Conservation (phyloP, 257 asterid species). For the Solanum etuberosum region DNA sequence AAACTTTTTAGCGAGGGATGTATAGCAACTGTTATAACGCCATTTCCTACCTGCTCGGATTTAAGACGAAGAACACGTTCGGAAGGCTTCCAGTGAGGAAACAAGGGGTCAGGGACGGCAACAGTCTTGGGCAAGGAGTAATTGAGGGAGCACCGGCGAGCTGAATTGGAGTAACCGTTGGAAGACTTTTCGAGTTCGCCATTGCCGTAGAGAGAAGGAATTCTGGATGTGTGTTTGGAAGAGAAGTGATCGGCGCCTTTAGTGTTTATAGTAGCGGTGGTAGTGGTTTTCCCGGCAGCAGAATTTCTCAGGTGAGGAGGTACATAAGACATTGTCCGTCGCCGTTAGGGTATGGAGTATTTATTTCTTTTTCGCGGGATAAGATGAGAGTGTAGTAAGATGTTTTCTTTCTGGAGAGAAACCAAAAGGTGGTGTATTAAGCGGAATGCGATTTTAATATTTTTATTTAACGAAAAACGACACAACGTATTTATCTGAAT, state of each 20-base stretch:
- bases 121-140: constrained; percentile 18
- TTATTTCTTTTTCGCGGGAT: constrained; percentile 9
- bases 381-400: constrained; percentile 5
- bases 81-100: constrained; percentile 70
- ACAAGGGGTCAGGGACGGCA: constrained; percentile 35
- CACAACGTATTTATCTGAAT: no score
- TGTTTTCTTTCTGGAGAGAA: background rate
- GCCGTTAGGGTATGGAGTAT: background rate
- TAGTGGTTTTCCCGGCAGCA: constrained; percentile 20
- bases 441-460: no score
- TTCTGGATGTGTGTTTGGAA: constrained; percentile 26
- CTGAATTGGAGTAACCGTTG: constrained; percentile 17
- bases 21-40: background rate
- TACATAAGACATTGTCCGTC: constrained; percentile 67
- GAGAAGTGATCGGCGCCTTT: constrained; percentile 25
- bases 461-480: no score
- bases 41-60: constrained; percentile 51
- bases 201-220: constrained; percentile 7
- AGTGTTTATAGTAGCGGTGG: constrained; percentile 14
- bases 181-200: constrained; percentile 8
- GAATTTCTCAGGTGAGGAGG: constrained; percentile 86
- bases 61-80: constrained; percentile 58
- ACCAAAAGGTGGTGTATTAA: background rate
- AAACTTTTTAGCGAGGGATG: background rate
- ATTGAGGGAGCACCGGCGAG: constrained; percentile 38